phyloP scores from a whole-genome alignment of 768 basidiomycete species.

The Lactarius akahatsu region DNA sequence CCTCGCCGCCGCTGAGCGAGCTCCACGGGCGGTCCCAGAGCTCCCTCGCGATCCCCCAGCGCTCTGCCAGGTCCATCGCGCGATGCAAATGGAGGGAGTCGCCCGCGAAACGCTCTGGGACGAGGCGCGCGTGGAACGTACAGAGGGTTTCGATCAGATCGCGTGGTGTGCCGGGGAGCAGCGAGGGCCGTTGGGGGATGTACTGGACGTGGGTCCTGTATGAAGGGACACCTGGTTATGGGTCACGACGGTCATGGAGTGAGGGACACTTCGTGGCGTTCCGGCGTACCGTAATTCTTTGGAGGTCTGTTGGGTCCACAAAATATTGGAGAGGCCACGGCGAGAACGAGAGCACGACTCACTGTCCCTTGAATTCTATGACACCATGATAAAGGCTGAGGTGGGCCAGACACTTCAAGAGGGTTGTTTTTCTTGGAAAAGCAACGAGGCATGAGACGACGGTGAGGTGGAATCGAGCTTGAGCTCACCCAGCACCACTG shows the following conservation, averaged over 20 bases:
- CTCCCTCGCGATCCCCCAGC: slow-evolving; percentile 65
- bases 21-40: slow-evolving; percentile 83
- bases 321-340: not conserved
- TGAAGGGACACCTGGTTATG: slow-evolving; percentile 58
- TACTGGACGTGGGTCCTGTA: slow-evolving; percentile 82
- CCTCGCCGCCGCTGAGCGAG: slow-evolving; percentile 82
- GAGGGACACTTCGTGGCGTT: not conserved
- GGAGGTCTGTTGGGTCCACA: slow-evolving; percentile 43
- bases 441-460: not conserved
- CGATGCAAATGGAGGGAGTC: slow-evolving; percentile 30
- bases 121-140: slow-evolving; percentile 46
- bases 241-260: slow-evolving; percentile 5
- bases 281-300: slow-evolving; percentile 45
- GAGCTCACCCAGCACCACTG: slow-evolving; percentile 67
- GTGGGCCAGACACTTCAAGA: slow-evolving; percentile 84
- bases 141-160: slow-evolving; percentile 64
- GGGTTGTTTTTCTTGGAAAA: slow-evolving; percentile 56
- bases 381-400: slow-evolving; percentile 68
- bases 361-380: slow-evolving; percentile 68
- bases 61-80: slow-evolving; percentile 51
- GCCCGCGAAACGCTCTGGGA: slow-evolving; percentile 33
- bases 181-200: slow-evolving; percentile 83
- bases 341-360: slow-evolving; percentile 32
- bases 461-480: not conserved
- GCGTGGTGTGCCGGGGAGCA: slow-evolving; percentile 78